A percentile compares a stretch with the other conserved stretches of the same genome.
phyloP scores from a whole-genome alignment of 1,284 basidiomycete genomes.

The Malassezia japonica region DNA sequence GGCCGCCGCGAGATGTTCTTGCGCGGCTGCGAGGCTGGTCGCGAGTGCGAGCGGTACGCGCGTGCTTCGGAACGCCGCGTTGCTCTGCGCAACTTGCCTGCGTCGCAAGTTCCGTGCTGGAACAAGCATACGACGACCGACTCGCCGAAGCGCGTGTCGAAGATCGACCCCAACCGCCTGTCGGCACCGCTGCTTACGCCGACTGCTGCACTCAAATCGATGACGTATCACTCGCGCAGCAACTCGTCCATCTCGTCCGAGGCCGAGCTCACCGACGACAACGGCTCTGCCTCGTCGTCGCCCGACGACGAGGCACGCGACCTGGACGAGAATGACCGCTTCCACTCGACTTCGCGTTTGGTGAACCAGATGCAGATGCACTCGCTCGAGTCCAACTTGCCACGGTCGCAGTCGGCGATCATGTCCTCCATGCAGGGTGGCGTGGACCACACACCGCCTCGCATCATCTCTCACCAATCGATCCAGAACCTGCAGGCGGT shows the following conservation, averaged over 20 bases:
- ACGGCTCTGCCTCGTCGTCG: conserved; percentile 40
- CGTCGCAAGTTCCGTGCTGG: conserved; percentile 42
- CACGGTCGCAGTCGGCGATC: conserved; percentile 15
- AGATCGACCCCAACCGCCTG: not conserved
- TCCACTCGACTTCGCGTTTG: conserved; percentile 19
- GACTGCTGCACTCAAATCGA: conserved; percentile 14
- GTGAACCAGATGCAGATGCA: conserved; percentile 27
- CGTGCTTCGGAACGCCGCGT: conserved; percentile 43
- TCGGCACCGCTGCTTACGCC: conserved; percentile 13
- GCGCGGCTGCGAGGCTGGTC: conserved; percentile 41
- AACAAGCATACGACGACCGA: conserved; percentile 26
- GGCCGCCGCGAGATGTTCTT: conserved; percentile 46
- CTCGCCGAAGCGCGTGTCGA: conserved; percentile 12
- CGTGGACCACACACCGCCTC: conserved; percentile 22
- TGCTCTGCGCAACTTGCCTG: conserved; percentile 37
- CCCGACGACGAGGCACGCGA: conserved; percentile 38
- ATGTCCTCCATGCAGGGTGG: conserved; percentile 18
- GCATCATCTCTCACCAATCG: not conserved
- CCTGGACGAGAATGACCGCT: conserved; percentile 34
- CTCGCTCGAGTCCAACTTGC: conserved; percentile 10
- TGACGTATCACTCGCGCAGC: conserved; percentile 16
- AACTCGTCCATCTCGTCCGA: conserved; percentile 33
- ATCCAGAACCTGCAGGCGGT: not conserved
- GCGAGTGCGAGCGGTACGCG: conserved; percentile 41
- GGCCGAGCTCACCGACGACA: conserved; percentile 46